Evolutionary conservation across 768 basidiomycete genomes (phyloP), one percentile per base, ranked within the genome.

Genomic region (Suillus fuscotomentosus): DNA sequence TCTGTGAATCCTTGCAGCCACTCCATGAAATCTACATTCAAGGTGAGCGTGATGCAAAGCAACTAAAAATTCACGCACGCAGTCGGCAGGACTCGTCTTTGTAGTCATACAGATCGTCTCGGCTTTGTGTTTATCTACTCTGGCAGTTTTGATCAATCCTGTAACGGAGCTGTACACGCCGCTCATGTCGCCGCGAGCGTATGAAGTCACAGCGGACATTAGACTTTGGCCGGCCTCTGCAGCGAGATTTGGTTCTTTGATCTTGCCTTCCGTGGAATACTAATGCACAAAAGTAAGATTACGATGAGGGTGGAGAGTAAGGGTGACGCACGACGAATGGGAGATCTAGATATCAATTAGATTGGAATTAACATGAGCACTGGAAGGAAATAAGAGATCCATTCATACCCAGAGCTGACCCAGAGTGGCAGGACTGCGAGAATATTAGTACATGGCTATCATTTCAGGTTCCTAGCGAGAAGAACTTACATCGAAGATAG

Each of bases 191-290:
- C 90, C 90, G 13, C 82, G 83, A 27, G 90, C 81, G 72, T 94
- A 97, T 11, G 91, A 88, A 36, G 83, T 78, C 2, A 92, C 86
- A 1, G 94, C 92, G 27, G 85, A 84, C n/a, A 97, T 74, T 5
- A 97, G 79, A 9, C 93, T 94, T 72, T 92, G 87, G 0, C 95
- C 95, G 5, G 96, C 95, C 72, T 93, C 95, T 10, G 88, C 84
- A 13, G 88, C 88, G 17, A 95, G 78, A 72, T 97, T 96, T 41
- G 96, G 95, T 73, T 97, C 95, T 76, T 98, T 97, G 73, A 98
- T 79, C 72, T 93, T 95, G 57, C 95, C 95, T 78, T 98, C 94
- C 8, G 95, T 97, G 24, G 94, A 94, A 78, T 98, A 98, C 88
- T 92, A 66, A 41, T 22, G 14, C 54, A 60, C 60, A 43, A 63